These are phyloP conservation scores for Amyloporia xantha DNA, from an alignment of 768 basidiomycete species.

Conservation along the genomic window DNA sequence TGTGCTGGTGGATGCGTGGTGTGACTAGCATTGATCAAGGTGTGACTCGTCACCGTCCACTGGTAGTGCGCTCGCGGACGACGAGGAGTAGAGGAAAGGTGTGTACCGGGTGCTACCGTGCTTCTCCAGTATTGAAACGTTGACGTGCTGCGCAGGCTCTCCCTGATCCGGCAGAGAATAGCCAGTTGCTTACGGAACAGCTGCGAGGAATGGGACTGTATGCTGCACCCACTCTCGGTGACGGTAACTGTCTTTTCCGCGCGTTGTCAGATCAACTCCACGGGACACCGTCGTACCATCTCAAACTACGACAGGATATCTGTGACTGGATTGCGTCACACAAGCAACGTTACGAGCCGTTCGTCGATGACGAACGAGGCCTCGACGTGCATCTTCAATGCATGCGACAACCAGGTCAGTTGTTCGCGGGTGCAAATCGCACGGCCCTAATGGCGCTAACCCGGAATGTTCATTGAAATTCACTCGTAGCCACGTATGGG, in stretches of 20 bases:
- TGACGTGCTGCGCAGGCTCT: too few species aligned
- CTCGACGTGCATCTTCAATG: slow-evolving; percentile 63
- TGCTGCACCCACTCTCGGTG: slow-evolving; percentile 79
- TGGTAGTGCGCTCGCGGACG: slow-evolving; percentile 51
- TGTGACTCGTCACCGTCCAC: slow-evolving; percentile 24
- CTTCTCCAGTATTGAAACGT: too few species aligned
- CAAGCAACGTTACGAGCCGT: slow-evolving; percentile 71
- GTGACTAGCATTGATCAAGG: slow-evolving; percentile 18
- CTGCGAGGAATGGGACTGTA: slow-evolving; percentile 77
- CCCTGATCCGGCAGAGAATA: slow-evolving; percentile 58
- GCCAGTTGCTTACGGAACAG: slow-evolving; percentile 61
- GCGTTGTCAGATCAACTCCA: slow-evolving; percentile 84
- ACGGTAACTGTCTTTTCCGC: slow-evolving; percentile 93
- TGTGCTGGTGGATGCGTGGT: slow-evolving; percentile 13
- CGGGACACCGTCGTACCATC: slow-evolving; percentile 66
- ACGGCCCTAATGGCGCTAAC: background rate
- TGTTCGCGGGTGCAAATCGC: too few species aligned
- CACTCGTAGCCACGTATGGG: slow-evolving; percentile 68
- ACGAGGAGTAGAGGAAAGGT: slow-evolving; percentile 54
- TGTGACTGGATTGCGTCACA: slow-evolving; percentile 77
- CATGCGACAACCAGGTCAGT: slow-evolving; percentile 74
- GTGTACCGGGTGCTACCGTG: too few species aligned
- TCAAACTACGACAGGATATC: slow-evolving; percentile 62
- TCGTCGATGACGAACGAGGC: slow-evolving; percentile 82
- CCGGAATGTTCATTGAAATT: background rate